phyloP scores from a whole-genome alignment of 2,329 filamentous ascomycete species.

The Arthrobotrys conoides region DNA sequence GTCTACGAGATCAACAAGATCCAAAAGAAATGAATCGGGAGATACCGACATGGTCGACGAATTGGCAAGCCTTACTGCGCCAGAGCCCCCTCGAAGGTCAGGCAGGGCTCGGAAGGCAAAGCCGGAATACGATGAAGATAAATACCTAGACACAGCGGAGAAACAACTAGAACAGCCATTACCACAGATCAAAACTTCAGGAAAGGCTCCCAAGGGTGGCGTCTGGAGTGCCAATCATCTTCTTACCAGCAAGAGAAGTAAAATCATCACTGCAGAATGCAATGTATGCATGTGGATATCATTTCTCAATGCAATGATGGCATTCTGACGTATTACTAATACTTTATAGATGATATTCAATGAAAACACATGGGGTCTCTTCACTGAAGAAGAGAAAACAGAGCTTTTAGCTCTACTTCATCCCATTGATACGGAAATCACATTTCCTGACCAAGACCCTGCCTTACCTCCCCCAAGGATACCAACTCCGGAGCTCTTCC shows the following conservation, averaged over 20 bases:
- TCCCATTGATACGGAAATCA: constrained; percentile 55
- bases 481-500: constrained; percentile 50
- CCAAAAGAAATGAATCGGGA: constrained; percentile 24
- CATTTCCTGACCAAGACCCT: constrained; percentile 39
- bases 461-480: constrained; percentile 42
- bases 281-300: constrained; percentile 32
- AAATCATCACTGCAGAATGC: constrained; percentile 52
- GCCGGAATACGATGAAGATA: constrained; percentile 54
- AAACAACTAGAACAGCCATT: constrained; percentile 27
- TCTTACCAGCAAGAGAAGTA: constrained; percentile 53
- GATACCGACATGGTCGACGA: constrained; percentile 46
- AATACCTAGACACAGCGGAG: constrained; percentile 34
- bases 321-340: not conserved
- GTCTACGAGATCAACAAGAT: constrained; percentile 37
- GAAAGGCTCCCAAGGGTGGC: constrained; percentile 32
- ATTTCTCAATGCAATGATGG: not conserved
- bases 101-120: constrained; percentile 40
- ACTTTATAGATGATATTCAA: constrained; percentile 50
- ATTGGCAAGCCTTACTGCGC: constrained; percentile 7
- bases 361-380: constrained; percentile 51
- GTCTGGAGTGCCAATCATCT: constrained; percentile 55
- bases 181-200: constrained; percentile 34
- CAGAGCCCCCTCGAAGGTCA: constrained; percentile 45
- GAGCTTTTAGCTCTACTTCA: constrained; percentile 52
- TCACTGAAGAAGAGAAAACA: constrained; percentile 54